phyloP scores from a whole-genome alignment of 2,329 filamentous ascomycete species.

The Cryphonectria carpinicola region DNA sequence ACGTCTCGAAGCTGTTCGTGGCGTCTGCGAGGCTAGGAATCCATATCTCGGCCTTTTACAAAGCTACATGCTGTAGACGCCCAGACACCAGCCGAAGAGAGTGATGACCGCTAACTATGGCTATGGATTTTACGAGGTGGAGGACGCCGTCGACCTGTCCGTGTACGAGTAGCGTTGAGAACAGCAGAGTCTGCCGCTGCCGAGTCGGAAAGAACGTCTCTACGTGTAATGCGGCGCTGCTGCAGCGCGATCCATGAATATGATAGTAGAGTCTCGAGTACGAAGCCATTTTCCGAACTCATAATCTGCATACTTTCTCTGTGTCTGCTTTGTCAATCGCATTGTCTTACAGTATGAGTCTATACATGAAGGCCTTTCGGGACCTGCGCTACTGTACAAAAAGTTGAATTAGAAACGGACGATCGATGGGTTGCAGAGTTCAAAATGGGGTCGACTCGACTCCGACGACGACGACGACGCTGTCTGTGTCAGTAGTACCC shows the following conservation, averaged over 20 bases:
- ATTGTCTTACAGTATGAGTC: background rate
- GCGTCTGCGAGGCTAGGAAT: background rate
- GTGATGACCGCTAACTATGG: background rate
- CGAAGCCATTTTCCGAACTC: background rate
- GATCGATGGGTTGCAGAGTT: background rate
- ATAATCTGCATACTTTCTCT: background rate
- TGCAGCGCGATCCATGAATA: background rate
- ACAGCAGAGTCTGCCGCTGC: background rate
- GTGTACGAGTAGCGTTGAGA: background rate
- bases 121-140: background rate
- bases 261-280: background rate
- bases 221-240: background rate
- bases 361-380: background rate
- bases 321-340: background rate
- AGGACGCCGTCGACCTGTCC: background rate
- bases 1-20: background rate
- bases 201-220: background rate
- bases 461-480: background rate
- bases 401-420: background rate
- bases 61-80: background rate
- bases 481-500: background rate
- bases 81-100: background rate
- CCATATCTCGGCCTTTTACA: background rate
- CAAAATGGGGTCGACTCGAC: background rate
- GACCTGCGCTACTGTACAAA: background rate